phyloP scores from a whole-genome alignment of 345 rosid species.

The Cardamine chenopodiifolia region DNA sequence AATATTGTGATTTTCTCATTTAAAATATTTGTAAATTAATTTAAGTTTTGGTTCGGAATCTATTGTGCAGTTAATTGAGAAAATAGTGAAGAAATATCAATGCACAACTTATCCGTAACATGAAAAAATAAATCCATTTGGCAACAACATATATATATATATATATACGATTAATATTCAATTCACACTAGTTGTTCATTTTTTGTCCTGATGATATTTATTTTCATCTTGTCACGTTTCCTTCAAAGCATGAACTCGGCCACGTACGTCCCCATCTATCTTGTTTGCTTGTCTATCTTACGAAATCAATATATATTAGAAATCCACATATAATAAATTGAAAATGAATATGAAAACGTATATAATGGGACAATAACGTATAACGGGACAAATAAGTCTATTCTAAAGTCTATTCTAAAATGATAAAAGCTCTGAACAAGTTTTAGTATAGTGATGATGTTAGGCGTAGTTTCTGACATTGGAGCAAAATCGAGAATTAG shows the following conservation, averaged over 20 bases:
- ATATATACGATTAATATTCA: background rate
- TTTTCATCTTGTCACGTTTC: conserved; percentile 27
- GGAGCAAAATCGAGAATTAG: conserved; percentile 33
- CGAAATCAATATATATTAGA: conserved; percentile 19
- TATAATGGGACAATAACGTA: conserved; percentile 38
- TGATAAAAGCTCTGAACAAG: conserved; percentile 32
- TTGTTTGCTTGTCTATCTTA: conserved; percentile 32
- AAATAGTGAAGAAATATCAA: background rate
- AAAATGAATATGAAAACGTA: conserved; percentile 24
- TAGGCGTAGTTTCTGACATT: conserved; percentile 41
- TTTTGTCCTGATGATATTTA: background rate
- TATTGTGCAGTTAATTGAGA: background rate
- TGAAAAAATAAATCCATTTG: conserved; percentile 8
- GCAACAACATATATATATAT: background rate
- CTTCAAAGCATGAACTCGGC: conserved; percentile 37
- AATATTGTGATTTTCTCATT: too few species aligned
- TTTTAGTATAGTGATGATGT: conserved; percentile 32
- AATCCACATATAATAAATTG: background rate
- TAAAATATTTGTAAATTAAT: background rate
- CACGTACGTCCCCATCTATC: conserved; percentile 33
- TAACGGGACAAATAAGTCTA: conserved; percentile 40
- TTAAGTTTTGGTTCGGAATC: background rate
- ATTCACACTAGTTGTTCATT: conserved; percentile 25
- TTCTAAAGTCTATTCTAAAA: conserved; percentile 36
- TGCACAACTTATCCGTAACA: conserved; percentile 6